Base-by-base conservation (phyloP, 768 basidiomycete genomes). In the Cystofilobasidium ferigula region DNA sequence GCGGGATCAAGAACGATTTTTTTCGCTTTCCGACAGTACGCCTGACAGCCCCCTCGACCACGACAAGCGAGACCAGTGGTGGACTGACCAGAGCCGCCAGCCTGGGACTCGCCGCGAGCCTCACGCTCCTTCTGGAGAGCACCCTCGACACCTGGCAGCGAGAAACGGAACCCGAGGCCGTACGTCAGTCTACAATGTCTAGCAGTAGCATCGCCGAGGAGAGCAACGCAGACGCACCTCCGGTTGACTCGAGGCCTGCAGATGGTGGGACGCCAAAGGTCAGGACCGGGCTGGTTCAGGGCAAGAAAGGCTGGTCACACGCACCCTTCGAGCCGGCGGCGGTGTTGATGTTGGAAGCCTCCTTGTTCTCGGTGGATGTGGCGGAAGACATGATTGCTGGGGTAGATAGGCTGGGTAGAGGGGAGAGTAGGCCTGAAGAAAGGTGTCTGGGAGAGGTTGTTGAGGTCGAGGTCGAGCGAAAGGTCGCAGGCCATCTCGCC, bases 301-400 rank as follows among this genome's bases (percentile, higher is more conserved):
- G n/a, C n/a, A n/a, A n/a, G n/a, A n/a, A n/a, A n/a, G n/a, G n/a
- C n/a, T n/a, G 28, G 24, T 2, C n/a, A 13, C 20, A 43, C 58
- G n/a, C 38, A 60, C 58, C 58, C 58, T 60, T 60, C 38, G 58
- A 34, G 35, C 58, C 58, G 38, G 58, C 1, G 24, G 18, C 22
- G 24, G 58, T 60, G 30, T 4, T 6, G 58, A 60, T 60, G 43
- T 60, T n/a, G 28, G 40, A 16, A 20, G 58, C 58, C 43, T 60
- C 58, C 36, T 60, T 60, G 38, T 26, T 26, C 2, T 4, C 7
- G 51, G 51, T 22, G 13, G 26, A 7, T 26, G 30, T 54, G 20
- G 51, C 28, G 30, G 28, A 30, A 32, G 51, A 54, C 51, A 54
- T 54, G 26, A 42, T 42, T 42, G 45, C 24, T 22, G 22, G 24